A percentile compares a stretch with the other conserved stretches of the same genome.
Evolutionary conservation across 2,329 filamentous ascomycete genomes (phyloP).

Genomic region (Phialophora verrucosa): DNA sequence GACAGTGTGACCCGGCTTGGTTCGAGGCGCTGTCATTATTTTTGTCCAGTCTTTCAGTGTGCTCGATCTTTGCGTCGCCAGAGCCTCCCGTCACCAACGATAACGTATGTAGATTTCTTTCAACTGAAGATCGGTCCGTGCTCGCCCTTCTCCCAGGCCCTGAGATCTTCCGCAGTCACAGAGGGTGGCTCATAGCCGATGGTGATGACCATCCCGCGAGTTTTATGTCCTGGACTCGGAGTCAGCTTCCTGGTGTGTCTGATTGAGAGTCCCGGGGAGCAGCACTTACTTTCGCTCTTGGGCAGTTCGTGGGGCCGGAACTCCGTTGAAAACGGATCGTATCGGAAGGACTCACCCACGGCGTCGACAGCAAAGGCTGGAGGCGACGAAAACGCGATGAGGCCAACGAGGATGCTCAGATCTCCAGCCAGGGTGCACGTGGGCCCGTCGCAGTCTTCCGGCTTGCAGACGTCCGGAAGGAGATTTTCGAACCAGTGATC

Average conservation of each 20-base stretch:
- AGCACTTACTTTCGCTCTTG: conserved; percentile 19
- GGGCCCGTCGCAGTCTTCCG: background rate
- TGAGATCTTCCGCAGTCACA: background rate
- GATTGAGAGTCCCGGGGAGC: background rate
- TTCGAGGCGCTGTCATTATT: background rate
- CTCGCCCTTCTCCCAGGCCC: conserved; percentile 18
- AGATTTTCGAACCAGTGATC: conserved; percentile 26
- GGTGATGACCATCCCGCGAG: conserved; percentile 22
- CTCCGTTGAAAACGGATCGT: conserved; percentile 2
- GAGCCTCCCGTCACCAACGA: background rate
- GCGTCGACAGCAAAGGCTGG: background rate
- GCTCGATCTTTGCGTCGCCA: background rate
- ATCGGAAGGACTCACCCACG: conserved; percentile 22
- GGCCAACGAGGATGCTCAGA: conserved; percentile 26
- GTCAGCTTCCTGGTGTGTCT: background rate
- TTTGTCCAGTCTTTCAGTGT: background rate
- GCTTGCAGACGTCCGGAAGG: conserved; percentile 14
- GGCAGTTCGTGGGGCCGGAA: conserved; percentile 9
- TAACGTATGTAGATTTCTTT: background rate
- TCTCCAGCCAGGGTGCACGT: conserved; percentile 26
- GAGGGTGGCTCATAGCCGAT: conserved; percentile 16
- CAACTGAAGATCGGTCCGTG: conserved; percentile 21
- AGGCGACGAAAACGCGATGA: conserved; percentile 17
- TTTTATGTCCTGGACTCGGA: conserved; percentile 2
- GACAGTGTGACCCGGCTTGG: too few relatives aligned